Conservation (phyloP, 129 eudicot genomes). For the Cynara cardunculus region DNA sequence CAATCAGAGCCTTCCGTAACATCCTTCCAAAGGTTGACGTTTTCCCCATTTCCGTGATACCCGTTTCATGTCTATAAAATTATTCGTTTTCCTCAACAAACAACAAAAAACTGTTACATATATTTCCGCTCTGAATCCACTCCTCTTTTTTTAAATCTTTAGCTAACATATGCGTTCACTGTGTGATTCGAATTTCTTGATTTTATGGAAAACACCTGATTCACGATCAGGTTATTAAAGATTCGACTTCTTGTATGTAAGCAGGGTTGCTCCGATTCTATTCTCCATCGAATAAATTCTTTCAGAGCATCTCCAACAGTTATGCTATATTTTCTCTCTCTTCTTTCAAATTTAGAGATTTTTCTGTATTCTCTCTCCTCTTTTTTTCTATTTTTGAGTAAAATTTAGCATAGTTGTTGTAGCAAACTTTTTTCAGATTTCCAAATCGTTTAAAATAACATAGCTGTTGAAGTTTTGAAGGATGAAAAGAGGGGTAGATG, state of each 20-base stretch:
- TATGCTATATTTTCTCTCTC: too few species aligned
- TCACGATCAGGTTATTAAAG: neutral
- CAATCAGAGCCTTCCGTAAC: neutral
- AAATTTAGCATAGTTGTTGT: too few species aligned
- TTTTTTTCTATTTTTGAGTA: too few species aligned
- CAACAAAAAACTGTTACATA: neutral
- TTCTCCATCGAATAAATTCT: neutral
- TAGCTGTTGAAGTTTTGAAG: slow-evolving; percentile 9
- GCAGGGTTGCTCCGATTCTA: neutral
- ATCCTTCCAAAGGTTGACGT: neutral
- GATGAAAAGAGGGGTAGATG: slow-evolving; percentile 90
- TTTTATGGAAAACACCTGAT: neutral
- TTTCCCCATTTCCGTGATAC: neutral
- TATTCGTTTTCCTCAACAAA: neutral
- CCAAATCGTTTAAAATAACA: too few species aligned
- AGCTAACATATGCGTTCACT: neutral
- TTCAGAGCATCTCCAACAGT: neutral
- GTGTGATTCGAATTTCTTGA: neutral
- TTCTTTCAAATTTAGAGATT: too few species aligned
- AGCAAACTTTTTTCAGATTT: too few species aligned
- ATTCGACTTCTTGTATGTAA: neutral
- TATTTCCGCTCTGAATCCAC: neutral
- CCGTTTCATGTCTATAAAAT: neutral
- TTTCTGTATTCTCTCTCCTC: too few species aligned
- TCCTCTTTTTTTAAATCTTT: neutral